phyloP scores from a whole-genome alignment of 2,329 filamentous ascomycete species.

The Penicillium sp. region DNA sequence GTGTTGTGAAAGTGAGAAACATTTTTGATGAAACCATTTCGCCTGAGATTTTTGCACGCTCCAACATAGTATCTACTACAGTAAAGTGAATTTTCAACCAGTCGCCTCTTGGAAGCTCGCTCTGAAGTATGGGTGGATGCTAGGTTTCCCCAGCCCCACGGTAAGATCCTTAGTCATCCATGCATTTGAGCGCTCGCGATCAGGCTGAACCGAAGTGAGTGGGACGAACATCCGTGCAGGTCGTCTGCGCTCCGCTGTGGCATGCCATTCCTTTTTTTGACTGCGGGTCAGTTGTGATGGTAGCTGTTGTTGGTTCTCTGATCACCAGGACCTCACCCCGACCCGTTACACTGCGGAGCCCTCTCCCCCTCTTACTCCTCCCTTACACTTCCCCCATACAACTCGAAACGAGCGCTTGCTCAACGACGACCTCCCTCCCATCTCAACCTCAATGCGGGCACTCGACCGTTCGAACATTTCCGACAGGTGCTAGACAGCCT shows the following conservation, averaged over 20 bases:
- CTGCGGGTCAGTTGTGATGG: slow-evolving; percentile 12
- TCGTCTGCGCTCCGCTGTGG: slow-evolving; percentile 1
- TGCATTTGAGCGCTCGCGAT: slow-evolving; percentile 16
- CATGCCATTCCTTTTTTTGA: neutral
- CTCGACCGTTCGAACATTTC: slow-evolving; percentile 26
- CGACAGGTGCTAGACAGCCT: slow-evolving; percentile 40
- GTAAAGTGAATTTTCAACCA: neutral
- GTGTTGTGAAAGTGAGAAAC: neutral
- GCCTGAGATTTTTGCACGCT: neutral
- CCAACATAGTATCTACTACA: neutral
- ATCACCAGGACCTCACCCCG: slow-evolving; percentile 13
- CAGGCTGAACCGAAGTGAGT: slow-evolving; percentile 19
- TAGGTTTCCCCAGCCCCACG: neutral
- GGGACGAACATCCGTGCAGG: slow-evolving; percentile 15
- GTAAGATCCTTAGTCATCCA: slow-evolving; percentile 27
- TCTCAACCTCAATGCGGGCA: slow-evolving; percentile 36
- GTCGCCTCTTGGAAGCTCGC: neutral
- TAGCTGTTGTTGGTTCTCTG: slow-evolving; percentile 12
- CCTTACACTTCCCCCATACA: slow-evolving; percentile 23
- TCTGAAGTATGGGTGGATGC: neutral
- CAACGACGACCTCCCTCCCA: slow-evolving; percentile 20
- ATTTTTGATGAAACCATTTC: neutral
- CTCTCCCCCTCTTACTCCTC: slow-evolving; percentile 20
- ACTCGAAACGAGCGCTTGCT: slow-evolving; percentile 23
- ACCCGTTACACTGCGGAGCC: slow-evolving; percentile 26